These are phyloP conservation scores for Vitis amurensis DNA, from an alignment of 164 flowering plant species.

Conservation along the genomic window DNA sequence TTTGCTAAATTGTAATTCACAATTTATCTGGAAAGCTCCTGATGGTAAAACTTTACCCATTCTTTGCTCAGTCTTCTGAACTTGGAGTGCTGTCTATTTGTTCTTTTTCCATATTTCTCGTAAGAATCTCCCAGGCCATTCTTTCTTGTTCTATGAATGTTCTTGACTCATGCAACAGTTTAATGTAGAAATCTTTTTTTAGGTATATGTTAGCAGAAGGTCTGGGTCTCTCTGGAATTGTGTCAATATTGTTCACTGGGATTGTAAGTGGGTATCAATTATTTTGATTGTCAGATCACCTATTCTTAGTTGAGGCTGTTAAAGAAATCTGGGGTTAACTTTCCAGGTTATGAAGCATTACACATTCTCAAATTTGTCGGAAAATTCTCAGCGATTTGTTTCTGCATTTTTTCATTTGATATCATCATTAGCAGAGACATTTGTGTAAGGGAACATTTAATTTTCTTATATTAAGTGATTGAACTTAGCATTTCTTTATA, in stretches of 20 bases:
- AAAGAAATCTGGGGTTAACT: conserved; percentile 2
- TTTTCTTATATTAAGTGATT: conserved; percentile 8
- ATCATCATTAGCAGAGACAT: conserved; percentile 98
- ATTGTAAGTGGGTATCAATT: conserved; percentile 62
- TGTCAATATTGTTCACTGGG: conserved; percentile 98
- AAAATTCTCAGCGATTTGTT: conserved; percentile 87
- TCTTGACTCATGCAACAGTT: neutral
- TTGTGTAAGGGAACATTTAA: conserved; percentile 60
- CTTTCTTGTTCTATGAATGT: conserved; percentile 3
- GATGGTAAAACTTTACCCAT: conserved; percentile 8
- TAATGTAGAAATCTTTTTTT: conserved; percentile 10
- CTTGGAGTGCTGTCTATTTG: conserved; percentile 97
- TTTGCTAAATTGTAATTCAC: conserved; percentile 7
- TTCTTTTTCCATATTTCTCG: conserved; percentile 99
- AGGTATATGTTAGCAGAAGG: conserved; percentile 99
- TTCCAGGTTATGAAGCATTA: conserved; percentile 97
- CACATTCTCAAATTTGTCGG: conserved; percentile 84
- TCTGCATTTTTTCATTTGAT: conserved; percentile 94
- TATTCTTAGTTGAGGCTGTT: neutral
- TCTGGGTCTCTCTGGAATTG: conserved; percentile 97
- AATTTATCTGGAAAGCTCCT: neutral
- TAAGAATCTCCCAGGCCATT: conserved; percentile 39
- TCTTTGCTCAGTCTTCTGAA: conserved; percentile 80
- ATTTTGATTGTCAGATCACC: neutral
- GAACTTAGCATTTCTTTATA: neutral